Conservation (phyloP, 352 stramenopile species). For the Phytophthora sp. region DNA sequence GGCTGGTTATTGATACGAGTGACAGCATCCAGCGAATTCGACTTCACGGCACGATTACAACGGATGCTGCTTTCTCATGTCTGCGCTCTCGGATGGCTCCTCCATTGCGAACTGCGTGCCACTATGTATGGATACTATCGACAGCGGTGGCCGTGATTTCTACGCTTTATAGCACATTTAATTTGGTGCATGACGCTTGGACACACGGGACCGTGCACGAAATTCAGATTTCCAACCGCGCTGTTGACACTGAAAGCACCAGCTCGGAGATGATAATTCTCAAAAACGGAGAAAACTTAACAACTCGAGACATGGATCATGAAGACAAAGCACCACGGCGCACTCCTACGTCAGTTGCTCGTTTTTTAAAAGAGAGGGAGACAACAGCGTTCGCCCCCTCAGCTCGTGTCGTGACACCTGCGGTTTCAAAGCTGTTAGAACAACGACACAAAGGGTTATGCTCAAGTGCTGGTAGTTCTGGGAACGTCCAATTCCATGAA, state of each 20-base stretch:
- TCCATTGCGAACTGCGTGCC: constrained; percentile 7
- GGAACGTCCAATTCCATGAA: background rate
- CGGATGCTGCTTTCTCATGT: constrained; percentile 36
- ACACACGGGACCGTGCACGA: background rate
- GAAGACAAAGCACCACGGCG: background rate
- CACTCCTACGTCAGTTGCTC: constrained; percentile 11
- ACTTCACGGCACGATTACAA: constrained; percentile 36
- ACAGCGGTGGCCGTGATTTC: constrained; percentile 15
- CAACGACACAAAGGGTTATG: constrained; percentile 26
- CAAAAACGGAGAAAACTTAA: background rate
- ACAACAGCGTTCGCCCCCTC: constrained; percentile 21
- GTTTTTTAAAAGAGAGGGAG: constrained; percentile 28
- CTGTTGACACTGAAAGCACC: constrained; percentile 1
- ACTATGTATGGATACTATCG: constrained; percentile 26
- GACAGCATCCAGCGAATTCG: constrained; percentile 33
- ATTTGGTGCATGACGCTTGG: constrained; percentile 23
- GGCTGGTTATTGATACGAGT: constrained; percentile 42
- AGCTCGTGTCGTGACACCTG: constrained; percentile 26
- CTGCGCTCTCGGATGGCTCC: constrained; percentile 29
- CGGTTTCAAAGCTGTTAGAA: constrained; percentile 32
- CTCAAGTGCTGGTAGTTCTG: background rate
- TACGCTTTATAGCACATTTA: constrained; percentile 6
- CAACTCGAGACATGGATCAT: background rate
- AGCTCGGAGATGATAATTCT: background rate
- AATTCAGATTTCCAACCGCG: background rate